Base-by-base conservation (phyloP, 768 basidiomycete species). In the Gymnopilus dilepis region DNA sequence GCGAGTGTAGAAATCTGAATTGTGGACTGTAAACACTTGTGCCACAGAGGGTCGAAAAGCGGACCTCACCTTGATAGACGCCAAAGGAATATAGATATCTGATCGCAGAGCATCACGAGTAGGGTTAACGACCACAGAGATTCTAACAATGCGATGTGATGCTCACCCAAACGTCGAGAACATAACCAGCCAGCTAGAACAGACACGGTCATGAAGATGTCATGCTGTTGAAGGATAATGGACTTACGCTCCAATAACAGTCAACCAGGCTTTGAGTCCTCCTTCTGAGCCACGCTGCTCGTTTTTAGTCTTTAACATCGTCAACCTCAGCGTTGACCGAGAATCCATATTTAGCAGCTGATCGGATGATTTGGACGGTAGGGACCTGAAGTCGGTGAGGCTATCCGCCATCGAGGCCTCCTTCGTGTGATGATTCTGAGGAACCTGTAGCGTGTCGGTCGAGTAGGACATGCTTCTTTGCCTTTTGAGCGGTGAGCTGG, bases 81-180 rank as follows among this genome's bases (percentile, higher is more conserved):
- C 59, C 59, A 21, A 60, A 60, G 4, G 59, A 55, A 34, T 60
- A 55, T 11, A 58, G 47, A 26, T 58, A 58, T n/a, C 57, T 58
- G 24, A 38, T 47, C 11, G 17, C 17, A 7, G 17, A 12, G 24
- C 24, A 38, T 47, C 11, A 15, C n/a, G 15, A 13, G 15, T 47
- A 2, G 28, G 45, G 28, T 28, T 4, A 3, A 13, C 13, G 24
- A 28, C 12, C 4, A 26, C 12, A 28, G 6, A 26, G 17, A 9
- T 24, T n/a, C n/a, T n/a, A 45, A 26, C 13, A 13, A 15, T 13
- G 6, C 26, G 24, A 11, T 22, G 2, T 28, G 13, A 4, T 6
- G 17, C 24, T 47, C 38, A 47, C 59, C 59, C 59, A 48, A 60
- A 47, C 3, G 59, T 47, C 13, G 59, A 30, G 47, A 60, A 60